Base-by-base conservation (phyloP, 1,284 basidiomycete genomes). In the Trametes hirsuta region DNA sequence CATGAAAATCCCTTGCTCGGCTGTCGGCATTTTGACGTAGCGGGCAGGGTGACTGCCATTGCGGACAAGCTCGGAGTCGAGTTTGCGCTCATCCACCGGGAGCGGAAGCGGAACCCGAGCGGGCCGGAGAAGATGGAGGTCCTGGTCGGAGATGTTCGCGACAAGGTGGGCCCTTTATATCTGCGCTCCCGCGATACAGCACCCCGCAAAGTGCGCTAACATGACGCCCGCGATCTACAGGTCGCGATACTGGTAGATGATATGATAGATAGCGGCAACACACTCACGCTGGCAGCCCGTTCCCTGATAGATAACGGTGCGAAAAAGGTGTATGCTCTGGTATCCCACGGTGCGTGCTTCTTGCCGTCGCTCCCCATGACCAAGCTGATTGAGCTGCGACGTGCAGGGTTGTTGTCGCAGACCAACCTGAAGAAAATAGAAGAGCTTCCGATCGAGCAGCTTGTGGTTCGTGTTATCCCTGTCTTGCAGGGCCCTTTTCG, bases 11-110 rank as follows among this genome's bases (percentile, higher is more conserved):
- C 30, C 12, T 24, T 44, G 35, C 39, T 62, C 42, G 64, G 42
- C 9, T 56, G 47, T 37, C 61, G 61, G 58, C 61, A 66, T 62
- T 11, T 61, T 63, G 46, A 61, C 39, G 53, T 34, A 35, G 36
- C 9, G 37, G 40, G 22, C 66, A 97, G 95, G 60, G 95, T 93
- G 18, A 97, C 97, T 1, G 89, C 94, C 0, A 90, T 99, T 61
- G 97, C 97, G 36, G 97, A 99, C 77, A 94, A 95, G 69, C 87
- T 99, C 52, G 93, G 93, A 46, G 87, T 98, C 54, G 97, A 99
- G 72, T 98, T 99, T 73, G 97, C 97, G 0, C 81, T 99, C 59
- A 98, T 98, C 77, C 97, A 99, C 78, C 86, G 94, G 64, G 95
- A 97, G 77, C 85, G 92, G 37, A 87, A 89, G 68, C 78, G 81